Base-by-base conservation (phyloP, 768 basidiomycete genomes). In the Butyriboletus loyo region DNA sequence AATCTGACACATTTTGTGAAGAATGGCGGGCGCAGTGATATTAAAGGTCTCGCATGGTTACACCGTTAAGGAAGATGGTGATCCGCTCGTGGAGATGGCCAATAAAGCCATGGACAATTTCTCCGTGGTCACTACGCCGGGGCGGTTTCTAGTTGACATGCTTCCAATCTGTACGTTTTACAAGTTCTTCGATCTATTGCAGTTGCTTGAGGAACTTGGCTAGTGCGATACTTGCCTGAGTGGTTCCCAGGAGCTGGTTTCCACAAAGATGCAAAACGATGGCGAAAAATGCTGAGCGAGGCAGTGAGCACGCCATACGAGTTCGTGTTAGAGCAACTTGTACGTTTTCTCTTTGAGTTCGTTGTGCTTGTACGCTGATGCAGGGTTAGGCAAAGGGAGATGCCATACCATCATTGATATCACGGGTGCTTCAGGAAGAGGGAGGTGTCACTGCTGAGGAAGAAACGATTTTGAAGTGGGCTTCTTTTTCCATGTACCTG, bases 31-130 rank as follows among this genome's bases (percentile, higher is more conserved):
- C 0, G 65, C 72, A 2, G 56, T 66, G 13, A 72, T 75, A 52
- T 55, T 69, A 52, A 64, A 57, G 17, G 60, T 71, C 15, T 71
- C 71, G 1, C 68, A 76, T 42, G 77, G 75, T 2, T 63, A 74
- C 19, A 57, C 67, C 10, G 68, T 73, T 15, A 30, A 62, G 46
- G 55, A 60, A 2, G 54, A 61, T 2, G 41, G 63, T 24, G 75
- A 77, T 54, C 70, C 68, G 0, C 67, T 70, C 28, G 58, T 73
- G 14, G 42, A 64, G 24, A 46, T 62, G 35, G 65, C 66, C 7
- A 59, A 72, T 38, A 52, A 53, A n/a, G 64, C 62, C 1, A 55
- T 66, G 30, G 38, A 48, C 0, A 54, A 50, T n/a, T 41, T 72
- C 5, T 27, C 59, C 1, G 3, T 27, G 7, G 7, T 49, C 4